phyloP scores from a whole-genome alignment of 1,139 yeast genomes.

The Protomyces inundatus region DNA sequence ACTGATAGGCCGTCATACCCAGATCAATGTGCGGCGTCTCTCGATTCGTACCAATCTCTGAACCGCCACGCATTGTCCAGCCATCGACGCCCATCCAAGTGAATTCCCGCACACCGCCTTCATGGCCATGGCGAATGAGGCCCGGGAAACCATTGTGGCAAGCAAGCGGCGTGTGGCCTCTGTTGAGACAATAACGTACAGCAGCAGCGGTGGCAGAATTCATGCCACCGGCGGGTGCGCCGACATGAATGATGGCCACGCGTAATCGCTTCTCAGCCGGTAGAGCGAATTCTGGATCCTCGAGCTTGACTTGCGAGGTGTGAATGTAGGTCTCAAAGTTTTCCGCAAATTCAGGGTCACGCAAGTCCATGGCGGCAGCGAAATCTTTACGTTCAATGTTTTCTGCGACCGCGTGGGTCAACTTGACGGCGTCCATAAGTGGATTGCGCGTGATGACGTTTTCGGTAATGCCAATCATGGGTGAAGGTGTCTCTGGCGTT shows the following conservation, averaged over 20 bases:
- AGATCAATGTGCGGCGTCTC: conserved; percentile 72
- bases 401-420: conserved; percentile 79
- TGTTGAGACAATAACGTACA: conserved; percentile 81
- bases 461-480: conserved; percentile 86
- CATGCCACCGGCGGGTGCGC: conserved; percentile 97
- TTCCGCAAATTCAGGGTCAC: conserved; percentile 84
- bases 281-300: conserved; percentile 30
- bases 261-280: conserved; percentile 41
- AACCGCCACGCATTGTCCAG: conserved; percentile 90
- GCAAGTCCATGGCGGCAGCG: conserved; percentile 73
- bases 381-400: conserved; percentile 78
- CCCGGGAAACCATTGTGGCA: conserved; percentile 93
- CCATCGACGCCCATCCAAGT: conserved; percentile 83
- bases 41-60: conserved; percentile 92
- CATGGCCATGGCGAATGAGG: conserved; percentile 53
- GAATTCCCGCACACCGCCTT: conserved; percentile 64
- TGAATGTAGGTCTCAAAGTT: conserved; percentile 55
- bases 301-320: conserved; percentile 32
- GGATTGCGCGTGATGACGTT: conserved; percentile 80
- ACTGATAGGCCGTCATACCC: conserved; percentile 84
- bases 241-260: conserved; percentile 82
- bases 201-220: conserved; percentile 90
- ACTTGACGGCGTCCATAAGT: conserved; percentile 78
- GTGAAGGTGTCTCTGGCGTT: conserved; percentile 88
- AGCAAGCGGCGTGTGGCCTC: conserved; percentile 83